Conservation (phyloP, 2,329 filamentous ascomycete species). For the Aureobasidium namibiae region DNA sequence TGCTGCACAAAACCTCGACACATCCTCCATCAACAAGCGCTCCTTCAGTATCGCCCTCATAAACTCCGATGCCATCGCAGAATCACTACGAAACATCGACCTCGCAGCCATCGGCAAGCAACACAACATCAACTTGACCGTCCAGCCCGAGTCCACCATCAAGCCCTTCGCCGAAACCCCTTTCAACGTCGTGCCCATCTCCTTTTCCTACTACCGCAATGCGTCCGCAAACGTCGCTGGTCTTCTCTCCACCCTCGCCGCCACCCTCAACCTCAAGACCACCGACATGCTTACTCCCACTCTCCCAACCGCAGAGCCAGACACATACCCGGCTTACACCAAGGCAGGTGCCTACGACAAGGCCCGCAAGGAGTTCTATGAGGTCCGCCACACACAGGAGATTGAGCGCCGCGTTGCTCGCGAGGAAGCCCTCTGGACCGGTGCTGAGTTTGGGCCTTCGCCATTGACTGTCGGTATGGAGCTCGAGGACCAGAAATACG, state of each 20-base stretch:
- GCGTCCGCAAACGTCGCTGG: not conserved
- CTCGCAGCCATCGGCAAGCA: slow-evolving; percentile 7
- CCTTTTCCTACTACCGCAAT: slow-evolving; percentile 11
- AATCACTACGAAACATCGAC: not conserved
- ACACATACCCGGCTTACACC: slow-evolving; percentile 28
- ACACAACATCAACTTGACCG: slow-evolving; percentile 3
- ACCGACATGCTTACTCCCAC: not conserved
- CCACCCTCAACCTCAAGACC: not conserved
- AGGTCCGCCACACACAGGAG: slow-evolving; percentile 71
- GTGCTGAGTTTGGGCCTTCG: slow-evolving; percentile 79
- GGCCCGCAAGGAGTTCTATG: slow-evolving; percentile 85
- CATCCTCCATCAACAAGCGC: slow-evolving; percentile 1
- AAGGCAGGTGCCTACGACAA: slow-evolving; percentile 69
- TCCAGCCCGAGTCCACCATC: not conserved
- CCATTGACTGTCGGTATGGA: slow-evolving; percentile 69
- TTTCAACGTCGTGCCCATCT: not conserved
- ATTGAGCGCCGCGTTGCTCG: slow-evolving; percentile 72
- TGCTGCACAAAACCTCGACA: not conserved
- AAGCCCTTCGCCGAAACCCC: slow-evolving; percentile 4
- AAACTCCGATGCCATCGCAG: not conserved
- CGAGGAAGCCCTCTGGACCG: slow-evolving; percentile 79
- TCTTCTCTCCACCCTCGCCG: not conserved
- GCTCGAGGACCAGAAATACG: slow-evolving; percentile 71
- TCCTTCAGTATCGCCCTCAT: not conserved
- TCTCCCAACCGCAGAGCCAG: slow-evolving; percentile 36